Percentiles rank a stretch among this genome's conserved stretches.
phyloP scores from a whole-genome alignment of 192 early-diverging fungal species.

The Endogone sp. region DNA sequence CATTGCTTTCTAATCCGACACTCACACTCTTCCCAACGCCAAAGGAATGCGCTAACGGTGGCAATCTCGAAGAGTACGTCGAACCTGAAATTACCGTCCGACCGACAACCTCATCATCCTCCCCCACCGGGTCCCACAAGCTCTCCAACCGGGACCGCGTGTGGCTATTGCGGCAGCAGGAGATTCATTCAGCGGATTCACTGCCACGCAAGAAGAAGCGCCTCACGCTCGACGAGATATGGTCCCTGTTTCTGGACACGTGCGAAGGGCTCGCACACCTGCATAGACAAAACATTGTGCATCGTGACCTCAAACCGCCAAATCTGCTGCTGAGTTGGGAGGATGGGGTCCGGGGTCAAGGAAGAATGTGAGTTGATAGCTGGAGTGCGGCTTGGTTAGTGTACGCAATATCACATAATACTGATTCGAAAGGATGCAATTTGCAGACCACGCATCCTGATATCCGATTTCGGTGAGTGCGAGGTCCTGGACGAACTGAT shows the following conservation, averaged over 20 bases:
- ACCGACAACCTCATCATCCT: background rate
- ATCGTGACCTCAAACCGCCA: slow-evolving; percentile 92
- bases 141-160: slow-evolving; percentile 7
- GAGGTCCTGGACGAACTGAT: slow-evolving; percentile 71
- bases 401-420: slow-evolving; percentile 31
- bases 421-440: slow-evolving; percentile 9
- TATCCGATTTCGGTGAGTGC: slow-evolving; percentile 98
- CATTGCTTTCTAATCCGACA: too few species aligned
- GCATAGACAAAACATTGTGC: slow-evolving; percentile 84
- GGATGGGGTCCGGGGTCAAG: slow-evolving; percentile 1
- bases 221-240: slow-evolving; percentile 68
- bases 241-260: slow-evolving; percentile 86
- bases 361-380: background rate
- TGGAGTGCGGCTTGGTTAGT: too few species aligned
- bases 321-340: slow-evolving; percentile 84
- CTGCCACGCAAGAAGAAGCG: slow-evolving; percentile 19
- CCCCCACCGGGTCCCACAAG: background rate
- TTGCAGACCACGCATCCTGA: slow-evolving; percentile 70
- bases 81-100: slow-evolving; percentile 31
- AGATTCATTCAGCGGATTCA: background rate
- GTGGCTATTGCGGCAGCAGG: slow-evolving; percentile 13
- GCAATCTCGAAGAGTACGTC: slow-evolving; percentile 93
- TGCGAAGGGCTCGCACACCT: slow-evolving; percentile 87
- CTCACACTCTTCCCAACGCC: background rate
- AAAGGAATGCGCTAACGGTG: slow-evolving; percentile 83